Base-by-base conservation (phyloP, 2,329 filamentous ascomycete species). In the Laburnicola sp. region DNA sequence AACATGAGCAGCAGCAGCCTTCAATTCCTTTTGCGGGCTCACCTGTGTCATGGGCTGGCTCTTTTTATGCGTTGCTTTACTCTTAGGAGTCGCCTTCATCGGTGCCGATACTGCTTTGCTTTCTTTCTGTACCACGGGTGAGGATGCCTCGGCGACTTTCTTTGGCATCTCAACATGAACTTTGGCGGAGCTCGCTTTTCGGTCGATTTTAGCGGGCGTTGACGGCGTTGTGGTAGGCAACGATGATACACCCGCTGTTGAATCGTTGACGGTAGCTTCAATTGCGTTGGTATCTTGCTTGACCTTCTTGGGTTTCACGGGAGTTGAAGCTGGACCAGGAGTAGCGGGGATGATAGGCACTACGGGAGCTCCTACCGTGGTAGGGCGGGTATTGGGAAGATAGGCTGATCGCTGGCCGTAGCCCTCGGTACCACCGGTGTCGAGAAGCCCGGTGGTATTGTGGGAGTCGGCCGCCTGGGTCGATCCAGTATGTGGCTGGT, bases 391-490 rank as follows among this genome's bases (percentile, higher is more conserved):
- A 65, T 61, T 10, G 58, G 58, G n/a, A 51, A 48, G 16, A 30
- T 36, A 23, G 49, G 48, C 27, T 58, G 54, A 8, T 72, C 68
- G 31, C 67, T 68, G 30, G 51, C 46, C 3, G 65, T 40, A 22
- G 53, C 30, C 36, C 58, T 62, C 3, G 68, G 59, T 11, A 66
- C 49, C 9, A 56, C 66, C 10, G 73, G 66, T 25, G 59, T 63
- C 7, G 69, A 64, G 39, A 79, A 73, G 3, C 76, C 76, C 16
- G 77, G 77, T 9, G 77, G 77, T 26, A 79, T 69, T 1, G 74
- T 72, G 1, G 76, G 76, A 7, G 76, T 78, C 10, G 75, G 65
- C 23, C 74, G 71, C 31, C 75, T 70, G 43, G 71, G 70, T 48
- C 72, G 71, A 35, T 70, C 64, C 30, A 72, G 56, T 21, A 66